phyloP scores from a whole-genome alignment of 345 rosid species.

The Melaleuca quinquenervia region DNA sequence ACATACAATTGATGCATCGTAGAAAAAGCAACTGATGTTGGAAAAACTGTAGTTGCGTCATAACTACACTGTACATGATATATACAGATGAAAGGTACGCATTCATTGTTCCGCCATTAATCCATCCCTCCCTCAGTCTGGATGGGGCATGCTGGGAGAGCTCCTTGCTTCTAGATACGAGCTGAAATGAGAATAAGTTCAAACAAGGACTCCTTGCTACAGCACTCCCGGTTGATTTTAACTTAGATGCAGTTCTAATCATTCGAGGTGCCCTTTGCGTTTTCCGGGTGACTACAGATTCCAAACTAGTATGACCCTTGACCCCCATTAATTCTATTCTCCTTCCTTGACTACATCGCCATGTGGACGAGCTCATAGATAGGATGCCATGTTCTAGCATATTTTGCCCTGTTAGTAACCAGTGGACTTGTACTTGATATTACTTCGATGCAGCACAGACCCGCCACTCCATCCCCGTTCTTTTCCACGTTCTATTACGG shows the following conservation, averaged over 20 bases:
- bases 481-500: constrained; percentile 53
- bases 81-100: neutral
- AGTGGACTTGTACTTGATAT: neutral
- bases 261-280: neutral
- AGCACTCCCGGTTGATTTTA: neutral
- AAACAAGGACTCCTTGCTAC: neutral
- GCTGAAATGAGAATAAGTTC: neutral
- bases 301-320: neutral
- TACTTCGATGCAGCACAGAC: constrained; percentile 44
- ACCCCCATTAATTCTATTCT: neutral
- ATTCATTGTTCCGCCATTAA: neutral
- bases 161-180: neutral
- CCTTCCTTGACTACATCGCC: neutral
- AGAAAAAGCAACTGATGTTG: neutral
- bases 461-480: constrained; percentile 41
- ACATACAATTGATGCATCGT: neutral
- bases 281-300: neutral
- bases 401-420: neutral
- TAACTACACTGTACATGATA: neutral
- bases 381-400: neutral
- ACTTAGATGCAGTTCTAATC: neutral
- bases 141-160: neutral
- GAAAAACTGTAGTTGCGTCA: neutral
- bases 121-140: neutral
- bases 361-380: neutral